Evolutionary conservation across 2,329 filamentous ascomycete species (phyloP), one percentile per base, ranked within the genome.

Genomic region (Stachybotrys elegans): DNA sequence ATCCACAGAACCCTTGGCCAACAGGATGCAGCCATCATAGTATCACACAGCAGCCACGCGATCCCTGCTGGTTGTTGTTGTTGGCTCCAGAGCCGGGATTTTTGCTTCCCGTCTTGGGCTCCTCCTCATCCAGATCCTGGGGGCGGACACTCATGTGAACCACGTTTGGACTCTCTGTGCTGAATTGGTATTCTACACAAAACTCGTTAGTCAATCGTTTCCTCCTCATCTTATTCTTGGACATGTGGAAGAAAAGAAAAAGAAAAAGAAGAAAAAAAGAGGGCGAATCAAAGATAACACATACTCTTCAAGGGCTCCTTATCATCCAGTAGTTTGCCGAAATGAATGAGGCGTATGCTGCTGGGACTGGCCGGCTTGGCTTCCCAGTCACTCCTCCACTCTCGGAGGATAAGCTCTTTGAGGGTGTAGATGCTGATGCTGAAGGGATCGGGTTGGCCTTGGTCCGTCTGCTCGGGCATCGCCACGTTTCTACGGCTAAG

Each of bases 61-160:
- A 61, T 22, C 71, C 62, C 40, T 70, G 65, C 20, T 68, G 61
- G 46, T 57, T 62, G 31, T 70, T 63, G 20, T 70, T 64, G 7
- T 66, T 65, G 32, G 67, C 59, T 8, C 68, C 62, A n/a, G 68
- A 62, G 32, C 67, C 59, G 31, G 66, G 57, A 50, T 58, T 62
- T 56, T 68, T 71, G 62, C 84, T 86, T 46, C 78, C 75, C 25
- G 79, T 78, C 59, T 84, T 85, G 45, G 85, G 82, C 53, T 88
- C 85, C 56, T 87, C 83, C 57, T 93, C 89, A 51, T 94, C 84
- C 48, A 92, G 78, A 59, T 95, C 88, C 59, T 90, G 85, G 3
- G 90, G 90, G 55, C 88, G 86, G 55, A 95, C 83, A 6, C 87
- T 92, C 89, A 95, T 95, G 65, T 95, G 90, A n/a, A 95, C 83